phyloP scores from a whole-genome alignment of 2,329 filamentous ascomycete species.

The Diaporthe capsici region DNA sequence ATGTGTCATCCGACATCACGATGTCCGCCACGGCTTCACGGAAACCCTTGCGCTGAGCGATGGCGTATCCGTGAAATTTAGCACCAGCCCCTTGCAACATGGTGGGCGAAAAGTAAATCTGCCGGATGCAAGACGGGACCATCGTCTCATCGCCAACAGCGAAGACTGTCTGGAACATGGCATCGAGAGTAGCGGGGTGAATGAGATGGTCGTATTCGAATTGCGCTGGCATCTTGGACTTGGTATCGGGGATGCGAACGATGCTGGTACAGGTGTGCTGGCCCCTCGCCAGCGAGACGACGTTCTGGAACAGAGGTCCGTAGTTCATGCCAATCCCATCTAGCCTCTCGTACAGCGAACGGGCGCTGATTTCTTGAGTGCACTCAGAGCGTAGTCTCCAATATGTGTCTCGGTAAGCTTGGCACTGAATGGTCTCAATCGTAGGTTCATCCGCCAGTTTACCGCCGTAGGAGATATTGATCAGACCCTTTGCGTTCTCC shows the following conservation, averaged over 20 bases:
- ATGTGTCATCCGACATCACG: conserved; percentile 56
- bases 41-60: conserved; percentile 52
- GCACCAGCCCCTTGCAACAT: conserved; percentile 51
- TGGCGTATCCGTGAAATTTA: conserved; percentile 59
- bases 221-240: conserved; percentile 64
- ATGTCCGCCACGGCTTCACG: conserved; percentile 60
- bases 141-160: conserved; percentile 61
- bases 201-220: conserved; percentile 69
- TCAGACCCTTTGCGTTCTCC: conserved; percentile 55
- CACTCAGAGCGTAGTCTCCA: conserved; percentile 48
- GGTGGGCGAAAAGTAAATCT: conserved; percentile 60
- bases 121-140: conserved; percentile 63
- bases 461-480: conserved; percentile 47
- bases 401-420: conserved; percentile 42
- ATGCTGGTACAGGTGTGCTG: conserved; percentile 53
- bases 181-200: conserved; percentile 71
- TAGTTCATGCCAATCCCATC: conserved; percentile 67
- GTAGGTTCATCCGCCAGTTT: background rate
- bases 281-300: conserved; percentile 53
- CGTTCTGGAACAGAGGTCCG: conserved; percentile 64
- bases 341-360: conserved; percentile 65
- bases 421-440: conserved; percentile 42
- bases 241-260: conserved; percentile 64
- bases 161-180: conserved; percentile 68
- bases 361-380: conserved; percentile 53